Conservation (phyloP, 768 basidiomycete genomes). For the Mycena epipterygia region DNA sequence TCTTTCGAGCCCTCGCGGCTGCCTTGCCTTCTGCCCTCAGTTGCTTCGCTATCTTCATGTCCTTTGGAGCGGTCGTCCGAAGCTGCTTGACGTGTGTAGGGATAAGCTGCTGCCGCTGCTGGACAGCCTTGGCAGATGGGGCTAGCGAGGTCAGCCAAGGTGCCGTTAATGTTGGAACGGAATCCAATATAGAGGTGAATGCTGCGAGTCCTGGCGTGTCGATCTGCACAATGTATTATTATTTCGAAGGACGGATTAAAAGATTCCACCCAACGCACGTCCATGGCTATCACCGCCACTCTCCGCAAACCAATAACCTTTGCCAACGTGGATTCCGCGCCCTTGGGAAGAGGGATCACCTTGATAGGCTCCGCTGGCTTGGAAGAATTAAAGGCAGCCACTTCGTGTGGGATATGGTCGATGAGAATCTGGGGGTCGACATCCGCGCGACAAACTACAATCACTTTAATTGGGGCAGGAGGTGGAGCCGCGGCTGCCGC, state of each 20-base stretch:
- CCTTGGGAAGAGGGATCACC: slow-evolving; percentile 75
- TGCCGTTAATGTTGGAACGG: slow-evolving; percentile 70
- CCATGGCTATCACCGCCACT: slow-evolving; percentile 74
- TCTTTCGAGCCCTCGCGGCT: slow-evolving; percentile 57
- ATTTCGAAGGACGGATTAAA: slow-evolving; percentile 11
- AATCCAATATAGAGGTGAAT: slow-evolving; percentile 57
- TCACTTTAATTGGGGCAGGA: slow-evolving; percentile 50
- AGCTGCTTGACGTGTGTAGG: slow-evolving; percentile 89
- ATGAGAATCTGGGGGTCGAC: slow-evolving; percentile 80
- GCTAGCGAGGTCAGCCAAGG: slow-evolving; percentile 67
- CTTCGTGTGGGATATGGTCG: slow-evolving; percentile 81
- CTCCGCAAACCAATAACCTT: slow-evolving; percentile 75
- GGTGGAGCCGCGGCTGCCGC: slow-evolving; percentile 28
- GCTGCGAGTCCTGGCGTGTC: slow-evolving; percentile 53
- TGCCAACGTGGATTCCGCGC: slow-evolving; percentile 74
- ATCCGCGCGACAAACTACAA: slow-evolving; percentile 84
- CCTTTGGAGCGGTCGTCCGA: slow-evolving; percentile 81
- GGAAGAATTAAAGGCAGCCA: slow-evolving; percentile 80
- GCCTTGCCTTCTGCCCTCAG: slow-evolving; percentile 63
- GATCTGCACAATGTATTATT: slow-evolving; percentile 46
- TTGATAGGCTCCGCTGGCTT: slow-evolving; percentile 55
- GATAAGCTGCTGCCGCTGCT: slow-evolving; percentile 54
- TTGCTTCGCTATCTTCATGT: slow-evolving; percentile 81
- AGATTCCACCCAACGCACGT: slow-evolving; percentile 59
- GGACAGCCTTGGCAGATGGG: slow-evolving; percentile 30